Evolutionary conservation across 257 asterid species (phyloP), one percentile per base, ranked within the genome.

Genomic region (Nicotiana otophora): DNA sequence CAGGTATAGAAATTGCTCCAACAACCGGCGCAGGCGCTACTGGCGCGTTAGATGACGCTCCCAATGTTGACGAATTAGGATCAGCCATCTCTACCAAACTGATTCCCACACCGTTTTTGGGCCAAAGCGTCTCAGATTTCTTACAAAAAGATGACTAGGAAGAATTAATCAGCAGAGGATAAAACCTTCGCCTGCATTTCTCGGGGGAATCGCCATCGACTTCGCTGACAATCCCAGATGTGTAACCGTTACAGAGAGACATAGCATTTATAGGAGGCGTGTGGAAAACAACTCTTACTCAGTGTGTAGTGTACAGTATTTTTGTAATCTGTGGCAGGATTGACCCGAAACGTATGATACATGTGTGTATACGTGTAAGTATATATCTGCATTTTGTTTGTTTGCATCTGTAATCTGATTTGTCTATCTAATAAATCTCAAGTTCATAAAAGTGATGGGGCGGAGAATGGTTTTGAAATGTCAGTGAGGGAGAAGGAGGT

Each of bases 1-100:
- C 87, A 15, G 51, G 3, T 19, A 81, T 58, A 30, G 84, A 81
- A 68, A 74, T 20, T 31, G 53, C 46, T 48, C 87, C 87, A 26
- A 74, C 67, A 55, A 12, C 12, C 0, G 31, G 31, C 53, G 8
- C 53, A 34, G 30, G 9, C 16, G 31, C 42, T 30, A 15, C 57
- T 16, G 75, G 15, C 3, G 19, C 58, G 19, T 53, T 53, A 53
- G 19, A 9, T 42, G 51, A 10, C 51, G 9, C 51, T 8, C 51
- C 51, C 51, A 11, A 42, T 42, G 51, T 11, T 42, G 51, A 42
- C 51, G 51, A 42, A 42, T 42, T 5, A 53, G 19, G 58, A 53
- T 15, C 58, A 14, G 19, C 58, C 58, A 53, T 53, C 19, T 53
- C 58, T 9, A 42, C 51, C 4, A 42, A 42, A 42, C 51, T 42